A percentile compares a stretch with the other conserved stretches of the same genome.
These are phyloP conservation scores for Colletotrichum tamarilloi DNA, from an alignment of 2,329 filamentous ascomycete species.

Conservation along the genomic window DNA sequence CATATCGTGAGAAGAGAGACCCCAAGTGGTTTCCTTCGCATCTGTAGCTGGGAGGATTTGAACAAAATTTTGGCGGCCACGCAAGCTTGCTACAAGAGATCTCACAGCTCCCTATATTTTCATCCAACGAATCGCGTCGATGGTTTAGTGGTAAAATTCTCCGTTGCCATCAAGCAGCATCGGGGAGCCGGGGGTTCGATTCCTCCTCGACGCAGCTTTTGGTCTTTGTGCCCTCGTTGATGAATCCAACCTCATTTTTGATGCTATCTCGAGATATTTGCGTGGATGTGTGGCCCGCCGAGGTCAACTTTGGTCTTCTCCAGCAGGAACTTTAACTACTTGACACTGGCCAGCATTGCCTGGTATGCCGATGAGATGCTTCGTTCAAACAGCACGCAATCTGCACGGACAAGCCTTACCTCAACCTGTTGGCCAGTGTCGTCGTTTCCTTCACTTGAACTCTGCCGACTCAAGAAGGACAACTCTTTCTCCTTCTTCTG, in stretches of 20 bases:
- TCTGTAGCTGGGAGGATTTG: constrained; percentile 28
- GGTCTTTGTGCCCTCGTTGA: not conserved
- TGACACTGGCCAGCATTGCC: not conserved
- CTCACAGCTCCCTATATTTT: fast-evolving
- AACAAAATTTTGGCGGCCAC: fast-evolving
- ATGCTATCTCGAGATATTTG: not conserved
- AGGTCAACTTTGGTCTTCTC: not conserved
- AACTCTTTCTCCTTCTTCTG: not conserved
- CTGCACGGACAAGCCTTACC: not conserved
- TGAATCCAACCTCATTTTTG: not conserved
- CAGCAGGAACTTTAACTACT: not conserved
- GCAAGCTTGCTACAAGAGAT: not conserved
- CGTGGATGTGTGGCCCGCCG: not conserved
- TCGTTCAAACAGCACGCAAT: not conserved
- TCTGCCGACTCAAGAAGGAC: not conserved
- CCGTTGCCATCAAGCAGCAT: constrained; percentile 34
- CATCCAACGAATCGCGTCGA: constrained; percentile 6
- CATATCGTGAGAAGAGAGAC: constrained; percentile 45
- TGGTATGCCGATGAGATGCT: not conserved
- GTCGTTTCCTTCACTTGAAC: not conserved
- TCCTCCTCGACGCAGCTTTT: constrained; percentile 28
- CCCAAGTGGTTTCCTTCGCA: constrained; percentile 44
- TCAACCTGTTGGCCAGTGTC: not conserved
- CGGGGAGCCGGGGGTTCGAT: constrained; percentile 36
- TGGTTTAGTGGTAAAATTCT: constrained; percentile 37